phyloP scores from a whole-genome alignment of 2,329 filamentous ascomycete genomes.

The Biscogniauxia mediterranea region DNA sequence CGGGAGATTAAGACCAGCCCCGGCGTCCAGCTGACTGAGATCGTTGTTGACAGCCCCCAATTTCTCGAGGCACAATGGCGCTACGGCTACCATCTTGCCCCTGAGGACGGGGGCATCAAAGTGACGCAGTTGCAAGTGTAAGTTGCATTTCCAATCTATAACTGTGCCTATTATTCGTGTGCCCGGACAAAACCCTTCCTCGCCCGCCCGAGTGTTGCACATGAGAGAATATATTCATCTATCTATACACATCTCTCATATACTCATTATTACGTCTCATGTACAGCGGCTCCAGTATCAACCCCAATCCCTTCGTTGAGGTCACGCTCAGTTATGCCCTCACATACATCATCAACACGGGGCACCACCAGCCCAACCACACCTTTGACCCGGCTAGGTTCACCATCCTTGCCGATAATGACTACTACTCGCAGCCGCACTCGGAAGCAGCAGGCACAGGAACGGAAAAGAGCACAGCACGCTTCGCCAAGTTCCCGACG shows the following conservation, averaged over 20 bases:
- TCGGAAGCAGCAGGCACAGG: conserved; percentile 19
- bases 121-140: conserved; percentile 78
- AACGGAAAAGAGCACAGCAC: conserved; percentile 34
- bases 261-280: conserved; percentile 8
- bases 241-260: neutral
- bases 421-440: conserved; percentile 84
- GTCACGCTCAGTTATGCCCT: conserved; percentile 85
- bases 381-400: conserved; percentile 69
- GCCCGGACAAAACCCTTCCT: too few species aligned
- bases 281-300: conserved; percentile 44
- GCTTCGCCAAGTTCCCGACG: conserved; percentile 77
- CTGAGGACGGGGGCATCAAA: conserved; percentile 73
- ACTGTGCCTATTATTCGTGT: neutral
- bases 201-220: too few species aligned
- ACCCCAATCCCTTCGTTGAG: conserved; percentile 82
- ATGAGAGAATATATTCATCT: too few species aligned
- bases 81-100: conserved; percentile 72
- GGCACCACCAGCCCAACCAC: conserved; percentile 37
- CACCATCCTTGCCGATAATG: conserved; percentile 89
- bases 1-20: conserved; percentile 56
- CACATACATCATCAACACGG: conserved; percentile 66
- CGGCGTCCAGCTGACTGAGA: conserved; percentile 65
- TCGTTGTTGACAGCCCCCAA: conserved; percentile 88
- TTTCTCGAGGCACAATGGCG: conserved; percentile 83
- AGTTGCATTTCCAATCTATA: conserved; percentile 38